Evolutionary conservation across 2,329 filamentous ascomycete genomes (phyloP), one percentile per base, ranked within the genome.

Genomic region (Pestalotiopsis sp.): DNA sequence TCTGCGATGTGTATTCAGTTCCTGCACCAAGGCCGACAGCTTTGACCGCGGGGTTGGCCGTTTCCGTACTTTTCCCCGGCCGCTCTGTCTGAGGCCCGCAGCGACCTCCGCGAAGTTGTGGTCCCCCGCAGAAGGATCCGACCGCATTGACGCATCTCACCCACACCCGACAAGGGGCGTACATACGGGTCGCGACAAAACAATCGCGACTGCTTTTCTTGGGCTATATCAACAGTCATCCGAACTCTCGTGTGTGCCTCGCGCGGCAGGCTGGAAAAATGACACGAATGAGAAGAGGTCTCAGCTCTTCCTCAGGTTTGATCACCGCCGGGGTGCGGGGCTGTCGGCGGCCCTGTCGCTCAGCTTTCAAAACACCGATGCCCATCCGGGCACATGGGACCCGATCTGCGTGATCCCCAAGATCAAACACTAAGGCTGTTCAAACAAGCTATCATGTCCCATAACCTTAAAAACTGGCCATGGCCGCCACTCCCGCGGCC

Each of bases 401-500:
- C 20, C 36, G 63, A 66, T 66, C 63, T 66, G 45, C 63, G 40
- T 56, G 45, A 58, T 27, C 41, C 20, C n/a, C 41, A 17, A 25
- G 25, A 31, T 56, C 11, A 38, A 57, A 56, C 41, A 20, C 20
- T 49, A 45, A n/a, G 27, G 52, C 63, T 36, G n/a, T n/a, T 23
- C 57, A 58, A 57, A 38, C 23, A 56, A 58, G 63, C 63, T 57
- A 25, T n/a, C 20, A 13, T 57, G 36, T 36, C 20, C 63, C 25
- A 49, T 57, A 66, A 66, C 25, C 63, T 66, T 66, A 66, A 66
- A 66, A 23, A 41, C 25, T 56, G 41, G n/a, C 20, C 23, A 17
- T 25, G 63, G 20, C 27, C 41, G 36, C 49, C 40, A 36, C 41
- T 57, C 23, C 25, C 41, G 61, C n/a, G 40, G 13, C 61, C 40